Evolutionary conservation across 2,329 filamentous ascomycete species (phyloP).

Genomic region (Pestalotiopsis sp.): DNA sequence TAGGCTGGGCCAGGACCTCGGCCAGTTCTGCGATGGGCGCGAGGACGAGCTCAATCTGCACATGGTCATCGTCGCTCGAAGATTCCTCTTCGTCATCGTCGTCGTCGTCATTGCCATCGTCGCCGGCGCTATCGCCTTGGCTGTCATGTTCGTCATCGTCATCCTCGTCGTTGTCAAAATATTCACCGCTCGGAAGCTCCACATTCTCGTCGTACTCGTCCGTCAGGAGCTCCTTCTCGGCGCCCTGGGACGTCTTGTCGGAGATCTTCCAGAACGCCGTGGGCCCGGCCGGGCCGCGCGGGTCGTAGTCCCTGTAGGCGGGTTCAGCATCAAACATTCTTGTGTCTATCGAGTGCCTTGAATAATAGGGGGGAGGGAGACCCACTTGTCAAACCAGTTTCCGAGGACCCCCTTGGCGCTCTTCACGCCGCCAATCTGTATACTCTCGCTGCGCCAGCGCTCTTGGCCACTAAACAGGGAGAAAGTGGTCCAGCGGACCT

Average conservation of each 20-base stretch:
- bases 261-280: slow-evolving; percentile 78
- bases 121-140: slow-evolving; percentile 30
- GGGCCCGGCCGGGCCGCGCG: slow-evolving; percentile 71
- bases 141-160: slow-evolving; percentile 20
- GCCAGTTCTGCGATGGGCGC: background rate
- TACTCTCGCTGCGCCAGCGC: slow-evolving; percentile 75
- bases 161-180: slow-evolving; percentile 25
- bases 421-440: slow-evolving; percentile 70
- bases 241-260: slow-evolving; percentile 41
- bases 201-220: slow-evolving; percentile 23
- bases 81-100: slow-evolving; percentile 26
- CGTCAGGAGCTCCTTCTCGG: slow-evolving; percentile 32
- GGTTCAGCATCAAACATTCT: background rate
- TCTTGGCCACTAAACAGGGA: slow-evolving; percentile 67
- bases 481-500: slow-evolving; percentile 74
- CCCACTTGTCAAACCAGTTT: slow-evolving; percentile 76
- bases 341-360: background rate
- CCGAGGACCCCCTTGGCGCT: slow-evolving; percentile 71
- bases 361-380: background rate
- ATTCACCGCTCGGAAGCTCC: slow-evolving; percentile 23
- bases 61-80: slow-evolving; percentile 23
- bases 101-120: slow-evolving; percentile 29
- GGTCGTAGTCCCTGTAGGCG: slow-evolving; percentile 59
- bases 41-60: slow-evolving; percentile 16
- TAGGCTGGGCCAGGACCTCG: background rate